Evolutionary conservation across 306 rosid species (phyloP).

Genomic region (Hippophae rhamnoides): DNA sequence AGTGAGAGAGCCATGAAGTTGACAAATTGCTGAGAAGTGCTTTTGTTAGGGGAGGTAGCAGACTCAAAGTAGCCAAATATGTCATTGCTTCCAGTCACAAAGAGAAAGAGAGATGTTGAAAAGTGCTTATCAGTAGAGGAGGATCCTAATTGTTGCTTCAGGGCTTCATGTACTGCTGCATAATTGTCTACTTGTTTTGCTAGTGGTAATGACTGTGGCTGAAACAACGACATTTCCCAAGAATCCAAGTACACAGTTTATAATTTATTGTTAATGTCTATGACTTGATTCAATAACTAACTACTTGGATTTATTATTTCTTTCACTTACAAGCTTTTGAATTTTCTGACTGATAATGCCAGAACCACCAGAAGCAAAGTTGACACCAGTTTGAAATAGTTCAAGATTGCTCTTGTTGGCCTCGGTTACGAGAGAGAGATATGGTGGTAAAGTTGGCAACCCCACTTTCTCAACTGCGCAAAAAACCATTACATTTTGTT

Average conservation of each 20-base stretch:
- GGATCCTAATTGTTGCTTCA: constrained; percentile 29
- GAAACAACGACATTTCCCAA: neutral
- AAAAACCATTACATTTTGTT: neutral
- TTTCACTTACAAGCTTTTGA: constrained; percentile 36
- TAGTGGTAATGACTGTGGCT: constrained; percentile 42
- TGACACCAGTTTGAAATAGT: constrained; percentile 51
- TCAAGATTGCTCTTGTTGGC: constrained; percentile 14
- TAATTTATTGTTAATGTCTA: neutral
- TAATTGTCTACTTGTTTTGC: constrained; percentile 53
- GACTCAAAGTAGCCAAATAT: constrained; percentile 46
- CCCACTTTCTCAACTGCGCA: constrained; percentile 74
- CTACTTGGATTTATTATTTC: neutral
- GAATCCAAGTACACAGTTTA: too few species aligned
- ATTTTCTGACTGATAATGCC: constrained; percentile 51
- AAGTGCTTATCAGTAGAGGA: constrained; percentile 25
- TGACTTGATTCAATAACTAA: neutral
- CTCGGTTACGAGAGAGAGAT: constrained; percentile 36
- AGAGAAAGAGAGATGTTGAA: constrained; percentile 46
- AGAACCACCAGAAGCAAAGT: constrained; percentile 79
- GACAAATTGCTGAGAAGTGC: constrained; percentile 45
- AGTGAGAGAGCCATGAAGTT: constrained; percentile 43
- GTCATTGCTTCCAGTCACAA: constrained; percentile 75
- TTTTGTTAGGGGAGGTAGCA: constrained; percentile 24
- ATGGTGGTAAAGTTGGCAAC: constrained; percentile 54
- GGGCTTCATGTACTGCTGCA: constrained; percentile 20